Conservation (phyloP, 1,284 basidiomycete species). For the Ceratobasidium sp. region DNA sequence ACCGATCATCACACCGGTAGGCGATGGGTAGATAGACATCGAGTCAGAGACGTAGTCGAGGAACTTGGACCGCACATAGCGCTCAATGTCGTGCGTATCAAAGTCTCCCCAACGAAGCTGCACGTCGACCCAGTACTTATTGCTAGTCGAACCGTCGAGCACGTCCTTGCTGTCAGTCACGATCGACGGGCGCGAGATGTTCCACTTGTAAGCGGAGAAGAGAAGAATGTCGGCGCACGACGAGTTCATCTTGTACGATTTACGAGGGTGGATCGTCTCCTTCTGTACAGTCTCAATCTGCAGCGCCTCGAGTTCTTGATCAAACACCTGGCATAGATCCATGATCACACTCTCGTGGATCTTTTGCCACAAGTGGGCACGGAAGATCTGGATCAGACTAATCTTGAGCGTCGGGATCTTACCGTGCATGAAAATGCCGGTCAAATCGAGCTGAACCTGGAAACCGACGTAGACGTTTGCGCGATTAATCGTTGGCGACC, state of each 20-base stretch:
- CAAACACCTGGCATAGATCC: conserved; percentile 99
- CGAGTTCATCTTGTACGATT: conserved; percentile 99
- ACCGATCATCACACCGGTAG: conserved; percentile 98
- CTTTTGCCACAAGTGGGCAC: conserved; percentile 99
- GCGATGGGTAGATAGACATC: conserved; percentile 98
- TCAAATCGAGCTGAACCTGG: conserved; percentile 98
- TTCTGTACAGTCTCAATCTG: conserved; percentile 99
- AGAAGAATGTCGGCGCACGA: conserved; percentile 96
- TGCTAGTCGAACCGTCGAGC: conserved; percentile 95
- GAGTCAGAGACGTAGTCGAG: conserved; percentile 95
- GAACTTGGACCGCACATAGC: conserved; percentile 98
- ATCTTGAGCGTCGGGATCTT: conserved; percentile 99
- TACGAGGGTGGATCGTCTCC: conserved; percentile 98
- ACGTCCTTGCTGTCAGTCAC: conserved; percentile 97
- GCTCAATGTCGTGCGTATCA: conserved; percentile 97
- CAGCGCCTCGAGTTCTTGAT: conserved; percentile 97
- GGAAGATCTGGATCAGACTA: conserved; percentile 99
- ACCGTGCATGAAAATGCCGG: conserved; percentile 96
- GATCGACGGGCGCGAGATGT: conserved; percentile 95
- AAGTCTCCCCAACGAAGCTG: conserved; percentile 99
- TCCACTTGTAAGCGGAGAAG: conserved; percentile 99
- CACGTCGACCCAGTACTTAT: conserved; percentile 99
- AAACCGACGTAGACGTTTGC: conserved; percentile 99
- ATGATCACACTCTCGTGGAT: conserved; percentile 88
- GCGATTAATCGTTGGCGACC: conserved; percentile 98